phyloP scores from a whole-genome alignment of 495 filamentous ascomycete genomes.

The Geoglossum glabrum region DNA sequence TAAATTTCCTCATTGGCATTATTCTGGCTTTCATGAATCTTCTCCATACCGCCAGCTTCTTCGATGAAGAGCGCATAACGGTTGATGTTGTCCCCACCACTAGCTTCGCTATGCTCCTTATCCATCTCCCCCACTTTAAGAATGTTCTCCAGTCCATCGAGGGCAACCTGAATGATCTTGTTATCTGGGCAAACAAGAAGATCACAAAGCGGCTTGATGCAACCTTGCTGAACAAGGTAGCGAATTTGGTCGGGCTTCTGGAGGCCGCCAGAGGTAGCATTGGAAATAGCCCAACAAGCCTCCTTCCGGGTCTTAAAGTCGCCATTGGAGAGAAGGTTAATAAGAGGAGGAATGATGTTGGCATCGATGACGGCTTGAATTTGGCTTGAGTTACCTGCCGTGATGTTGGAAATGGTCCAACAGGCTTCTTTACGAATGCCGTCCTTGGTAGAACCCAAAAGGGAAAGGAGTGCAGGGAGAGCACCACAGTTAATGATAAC shows the following conservation, averaged over 20 bases:
- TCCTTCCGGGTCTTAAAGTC: constrained; percentile 99
- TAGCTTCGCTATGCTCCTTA: constrained; percentile 60
- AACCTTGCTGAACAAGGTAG: constrained; percentile 79
- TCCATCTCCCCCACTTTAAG: constrained; percentile 98
- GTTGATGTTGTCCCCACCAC: constrained; percentile 64
- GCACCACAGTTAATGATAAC: constrained; percentile 98
- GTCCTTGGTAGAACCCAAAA: constrained; percentile 91
- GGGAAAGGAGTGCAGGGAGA: constrained; percentile 72
- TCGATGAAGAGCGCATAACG: constrained; percentile 96
- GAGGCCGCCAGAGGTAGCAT: constrained; percentile 90
- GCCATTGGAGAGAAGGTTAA: constrained; percentile 85
- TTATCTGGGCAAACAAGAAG: constrained; percentile 94
- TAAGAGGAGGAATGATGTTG: constrained; percentile 86
- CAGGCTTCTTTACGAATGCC: constrained; percentile 99
- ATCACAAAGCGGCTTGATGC: constrained; percentile 95
- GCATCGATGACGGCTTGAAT: constrained; percentile 96
- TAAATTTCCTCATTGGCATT: constrained; percentile 99
- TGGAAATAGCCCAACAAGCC: constrained; percentile 99
- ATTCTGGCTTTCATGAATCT: constrained; percentile 99
- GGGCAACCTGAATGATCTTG: constrained; percentile 98
- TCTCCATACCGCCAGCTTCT: constrained; percentile 97
- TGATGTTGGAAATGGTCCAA: constrained; percentile 99
- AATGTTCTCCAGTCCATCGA: constrained; percentile 97
- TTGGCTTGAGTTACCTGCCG: constrained; percentile 91
- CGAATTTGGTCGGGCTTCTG: constrained; percentile 98